A percentile compares a stretch with the other conserved stretches of the same genome.
Evolutionary conservation across 345 rosid genomes (phyloP).

Genomic region (Eucalyptus brandiana): DNA sequence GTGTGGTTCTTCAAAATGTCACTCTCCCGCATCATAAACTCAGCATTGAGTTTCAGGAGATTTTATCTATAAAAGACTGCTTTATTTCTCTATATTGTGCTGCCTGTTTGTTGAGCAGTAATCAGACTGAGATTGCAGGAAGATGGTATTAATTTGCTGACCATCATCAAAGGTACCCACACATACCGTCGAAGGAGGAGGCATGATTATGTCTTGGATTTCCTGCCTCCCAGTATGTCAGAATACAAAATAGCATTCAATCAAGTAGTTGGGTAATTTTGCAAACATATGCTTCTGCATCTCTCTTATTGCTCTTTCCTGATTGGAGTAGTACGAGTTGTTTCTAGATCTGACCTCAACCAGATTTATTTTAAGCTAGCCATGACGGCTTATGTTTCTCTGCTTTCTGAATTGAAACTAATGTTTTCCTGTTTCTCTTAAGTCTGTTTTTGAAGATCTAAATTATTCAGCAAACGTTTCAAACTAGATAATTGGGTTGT

Average conservation of each 20-base stretch:
- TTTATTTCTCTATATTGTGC: neutral
- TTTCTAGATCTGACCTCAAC: neutral
- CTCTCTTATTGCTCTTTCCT: neutral
- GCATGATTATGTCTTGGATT: constrained; percentile 51
- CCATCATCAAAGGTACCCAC: constrained; percentile 64
- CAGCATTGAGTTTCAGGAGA: neutral
- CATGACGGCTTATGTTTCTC: neutral
- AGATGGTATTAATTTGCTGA: constrained; percentile 55
- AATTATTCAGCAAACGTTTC: neutral
- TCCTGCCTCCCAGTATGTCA: constrained; percentile 61
- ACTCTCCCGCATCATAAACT: neutral
- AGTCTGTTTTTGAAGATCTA: neutral
- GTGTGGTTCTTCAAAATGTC: neutral
- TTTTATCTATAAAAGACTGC: neutral
- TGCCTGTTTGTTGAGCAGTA: neutral
- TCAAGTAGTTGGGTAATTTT: constrained; percentile 32
- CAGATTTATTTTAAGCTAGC: neutral
- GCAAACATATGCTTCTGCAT: neutral
- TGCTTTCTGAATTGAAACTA: neutral
- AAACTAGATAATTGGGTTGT: neutral
- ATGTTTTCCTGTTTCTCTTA: neutral
- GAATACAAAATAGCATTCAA: constrained; percentile 29
- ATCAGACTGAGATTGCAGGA: constrained; percentile 34
- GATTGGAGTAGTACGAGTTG: neutral
- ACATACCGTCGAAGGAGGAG: constrained; percentile 64